These are phyloP conservation scores for Musa beccarii DNA, from an alignment of 176 grass and related monocot genomes.

Conservation along the genomic window DNA sequence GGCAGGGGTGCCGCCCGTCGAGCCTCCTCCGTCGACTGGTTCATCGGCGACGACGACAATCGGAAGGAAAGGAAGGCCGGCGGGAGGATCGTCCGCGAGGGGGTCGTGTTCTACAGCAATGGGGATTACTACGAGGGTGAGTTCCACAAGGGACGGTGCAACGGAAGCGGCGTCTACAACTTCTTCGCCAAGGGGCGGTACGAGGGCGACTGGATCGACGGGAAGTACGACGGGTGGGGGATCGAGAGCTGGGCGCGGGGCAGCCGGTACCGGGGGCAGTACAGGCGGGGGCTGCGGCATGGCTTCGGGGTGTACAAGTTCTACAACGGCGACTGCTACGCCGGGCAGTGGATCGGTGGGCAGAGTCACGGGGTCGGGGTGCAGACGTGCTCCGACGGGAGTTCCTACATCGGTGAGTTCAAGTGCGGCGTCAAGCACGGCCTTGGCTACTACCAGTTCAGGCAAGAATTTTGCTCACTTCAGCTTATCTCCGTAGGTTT, in stretches of 20 bases:
- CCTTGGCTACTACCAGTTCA: constrained; percentile 14
- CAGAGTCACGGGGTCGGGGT: constrained; percentile 11
- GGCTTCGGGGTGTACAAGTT: constrained; percentile 10
- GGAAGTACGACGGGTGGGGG: constrained; percentile 8
- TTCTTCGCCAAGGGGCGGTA: constrained; percentile 8
- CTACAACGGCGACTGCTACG: constrained; percentile 13
- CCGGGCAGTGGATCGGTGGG: constrained; percentile 1
- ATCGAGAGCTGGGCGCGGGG: constrained; percentile 14
- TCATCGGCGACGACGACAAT: not conserved
- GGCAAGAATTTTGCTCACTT: not conserved
- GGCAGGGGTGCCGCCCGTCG: not conserved
- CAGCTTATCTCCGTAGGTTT: not conserved
- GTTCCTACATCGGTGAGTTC: constrained; percentile 15
- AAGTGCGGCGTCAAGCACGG: constrained; percentile 19
- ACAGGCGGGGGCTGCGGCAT: constrained; percentile 9
- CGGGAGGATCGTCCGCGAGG: constrained; percentile 5
- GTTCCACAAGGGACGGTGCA: constrained; percentile 6
- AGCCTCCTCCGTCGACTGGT: not conserved
- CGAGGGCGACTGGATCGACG: constrained; percentile 18
- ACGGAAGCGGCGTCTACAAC: constrained; percentile 13
- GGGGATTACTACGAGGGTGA: constrained; percentile 12
- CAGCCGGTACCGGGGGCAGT: constrained; percentile 12
- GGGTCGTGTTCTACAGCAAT: constrained; percentile 7
- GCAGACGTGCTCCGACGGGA: constrained; percentile 12
- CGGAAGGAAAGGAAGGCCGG: constrained; percentile 1